Evolutionary conservation across 2,329 filamentous ascomycete species (phyloP).

Genomic region (Sarocladium kiliense): DNA sequence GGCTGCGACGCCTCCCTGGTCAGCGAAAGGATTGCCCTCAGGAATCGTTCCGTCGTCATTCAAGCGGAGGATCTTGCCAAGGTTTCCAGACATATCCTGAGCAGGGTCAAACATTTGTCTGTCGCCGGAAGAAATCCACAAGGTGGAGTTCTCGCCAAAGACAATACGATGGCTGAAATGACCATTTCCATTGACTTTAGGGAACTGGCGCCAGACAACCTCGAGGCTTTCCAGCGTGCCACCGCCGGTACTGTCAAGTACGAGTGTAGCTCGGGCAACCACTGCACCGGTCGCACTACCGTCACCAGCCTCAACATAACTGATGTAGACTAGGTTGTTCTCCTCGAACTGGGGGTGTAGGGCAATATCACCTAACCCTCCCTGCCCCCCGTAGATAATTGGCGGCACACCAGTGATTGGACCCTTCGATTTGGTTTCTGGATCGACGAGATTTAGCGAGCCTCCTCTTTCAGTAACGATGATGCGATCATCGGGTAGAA

Average conservation of each 20-base stretch:
- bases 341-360: slow-evolving; percentile 26
- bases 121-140: slow-evolving; percentile 28
- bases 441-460: slow-evolving; percentile 24
- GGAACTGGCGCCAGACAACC: slow-evolving; percentile 28
- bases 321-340: slow-evolving; percentile 26
- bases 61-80: slow-evolving; percentile 28
- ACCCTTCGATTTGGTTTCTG: slow-evolving; percentile 20
- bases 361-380: slow-evolving; percentile 27
- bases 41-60: slow-evolving; percentile 26
- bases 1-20: slow-evolving; percentile 21
- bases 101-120: slow-evolving; percentile 25
- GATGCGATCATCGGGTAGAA: slow-evolving; percentile 25
- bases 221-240: slow-evolving; percentile 22
- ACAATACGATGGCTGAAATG: slow-evolving; percentile 25
- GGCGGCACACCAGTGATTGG: slow-evolving; percentile 25
- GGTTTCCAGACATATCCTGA: slow-evolving; percentile 25
- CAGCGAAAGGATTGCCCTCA: slow-evolving; percentile 26
- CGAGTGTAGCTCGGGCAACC: slow-evolving; percentile 25
- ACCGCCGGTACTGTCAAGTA: slow-evolving; percentile 20
- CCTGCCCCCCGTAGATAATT: slow-evolving; percentile 26
- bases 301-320: slow-evolving; percentile 22
- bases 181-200: slow-evolving; percentile 14
- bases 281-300: slow-evolving; percentile 19
- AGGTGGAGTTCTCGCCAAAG: slow-evolving; percentile 22
- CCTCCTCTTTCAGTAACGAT: slow-evolving; percentile 27